Evolutionary conservation across 305 asterid genomes (phyloP).

Genomic region (Solanum chacoense): DNA sequence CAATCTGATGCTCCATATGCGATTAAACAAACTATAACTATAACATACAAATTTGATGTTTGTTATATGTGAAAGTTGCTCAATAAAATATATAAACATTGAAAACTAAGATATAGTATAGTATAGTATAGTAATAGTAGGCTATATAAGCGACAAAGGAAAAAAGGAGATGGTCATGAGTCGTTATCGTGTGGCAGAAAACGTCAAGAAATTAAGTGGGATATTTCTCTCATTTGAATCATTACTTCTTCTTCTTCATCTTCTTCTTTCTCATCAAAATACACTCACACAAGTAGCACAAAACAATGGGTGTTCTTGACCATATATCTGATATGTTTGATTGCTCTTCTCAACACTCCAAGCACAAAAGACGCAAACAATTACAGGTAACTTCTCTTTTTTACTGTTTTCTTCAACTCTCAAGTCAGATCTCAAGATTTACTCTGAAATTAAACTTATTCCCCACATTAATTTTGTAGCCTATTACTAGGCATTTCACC

Average conservation of each 20-base stretch:
- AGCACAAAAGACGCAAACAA: slow-evolving; percentile 59
- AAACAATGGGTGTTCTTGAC: slow-evolving; percentile 63
- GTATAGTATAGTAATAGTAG: too few relatives aligned
- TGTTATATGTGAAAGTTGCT: too few relatives aligned
- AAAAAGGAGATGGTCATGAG: background rate
- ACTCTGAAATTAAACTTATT: background rate
- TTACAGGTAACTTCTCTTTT: slow-evolving; percentile 35
- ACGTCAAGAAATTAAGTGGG: background rate
- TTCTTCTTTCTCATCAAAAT: background rate
- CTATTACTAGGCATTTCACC: background rate
- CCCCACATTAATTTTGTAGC: background rate
- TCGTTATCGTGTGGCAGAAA: background rate
- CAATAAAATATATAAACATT: too few relatives aligned
- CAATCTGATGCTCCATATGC: too few relatives aligned
- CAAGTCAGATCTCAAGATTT: background rate
- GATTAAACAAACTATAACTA: too few relatives aligned
- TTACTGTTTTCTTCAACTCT: background rate
- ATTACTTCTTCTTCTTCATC: background rate
- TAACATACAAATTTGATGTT: too few relatives aligned
- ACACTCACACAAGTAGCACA: background rate
- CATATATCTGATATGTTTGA: slow-evolving; percentile 70
- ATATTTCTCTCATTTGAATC: background rate
- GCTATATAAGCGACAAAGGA: background rate
- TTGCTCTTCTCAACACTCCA: slow-evolving; percentile 53
- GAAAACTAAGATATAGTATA: too few relatives aligned